Conservation (phyloP, 495 filamentous ascomycete species). For the Penicillium odoratum region DNA sequence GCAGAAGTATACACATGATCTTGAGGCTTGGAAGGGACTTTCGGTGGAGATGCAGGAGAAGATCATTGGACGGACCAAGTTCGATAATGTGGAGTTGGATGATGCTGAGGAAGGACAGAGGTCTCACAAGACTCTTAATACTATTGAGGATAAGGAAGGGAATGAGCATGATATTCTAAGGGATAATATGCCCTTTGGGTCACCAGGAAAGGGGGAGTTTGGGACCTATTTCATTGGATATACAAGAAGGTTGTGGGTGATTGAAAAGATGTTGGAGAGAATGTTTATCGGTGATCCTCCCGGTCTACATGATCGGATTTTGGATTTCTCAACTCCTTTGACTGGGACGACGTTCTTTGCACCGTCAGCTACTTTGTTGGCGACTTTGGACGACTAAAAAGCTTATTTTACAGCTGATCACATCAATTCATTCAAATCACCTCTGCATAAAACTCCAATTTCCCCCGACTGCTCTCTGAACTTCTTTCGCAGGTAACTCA, state of each 20-base stretch:
- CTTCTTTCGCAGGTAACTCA: slow-evolving; percentile 18
- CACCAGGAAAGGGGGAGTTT: slow-evolving; percentile 51
- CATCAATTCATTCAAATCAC: background rate
- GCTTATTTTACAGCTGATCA: background rate
- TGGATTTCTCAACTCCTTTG: slow-evolving; percentile 54
- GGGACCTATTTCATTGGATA: slow-evolving; percentile 64
- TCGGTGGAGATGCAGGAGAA: slow-evolving; percentile 53
- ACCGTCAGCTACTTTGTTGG: slow-evolving; percentile 34
- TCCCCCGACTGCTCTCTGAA: slow-evolving; percentile 15
- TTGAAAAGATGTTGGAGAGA: slow-evolving; percentile 57
- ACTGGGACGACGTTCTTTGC: slow-evolving; percentile 57
- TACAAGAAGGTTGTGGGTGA: slow-evolving; percentile 54
- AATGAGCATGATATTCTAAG: slow-evolving; percentile 54
- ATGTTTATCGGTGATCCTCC: slow-evolving; percentile 59
- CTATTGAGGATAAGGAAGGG: slow-evolving; percentile 53
- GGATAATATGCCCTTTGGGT: slow-evolving; percentile 63
- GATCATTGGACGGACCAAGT: slow-evolving; percentile 57
- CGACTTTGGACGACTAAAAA: slow-evolving; percentile 4
- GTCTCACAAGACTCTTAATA: slow-evolving; percentile 55
- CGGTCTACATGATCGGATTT: slow-evolving; percentile 54
- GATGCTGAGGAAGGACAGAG: slow-evolving; percentile 50
- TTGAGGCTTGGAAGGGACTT: slow-evolving; percentile 47
- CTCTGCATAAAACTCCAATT: slow-evolving; percentile 11
- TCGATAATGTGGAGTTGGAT: slow-evolving; percentile 56
- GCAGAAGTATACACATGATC: slow-evolving; percentile 59